Evolutionary conservation across 768 basidiomycete genomes (phyloP).

Genomic region (Leccinum subtestaceum): DNA sequence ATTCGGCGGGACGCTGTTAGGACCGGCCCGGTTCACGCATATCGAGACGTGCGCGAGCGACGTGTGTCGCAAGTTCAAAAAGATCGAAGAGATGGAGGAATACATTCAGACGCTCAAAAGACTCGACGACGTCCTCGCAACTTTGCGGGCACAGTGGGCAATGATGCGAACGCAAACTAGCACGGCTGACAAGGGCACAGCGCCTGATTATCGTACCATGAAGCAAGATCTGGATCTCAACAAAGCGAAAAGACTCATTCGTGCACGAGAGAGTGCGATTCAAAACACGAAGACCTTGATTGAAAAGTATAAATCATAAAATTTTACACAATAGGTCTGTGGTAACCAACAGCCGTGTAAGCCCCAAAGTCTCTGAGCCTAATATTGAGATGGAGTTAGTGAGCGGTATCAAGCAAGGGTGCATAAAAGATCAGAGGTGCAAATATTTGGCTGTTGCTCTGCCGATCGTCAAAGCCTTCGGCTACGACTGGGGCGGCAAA

Average conservation of each 20-base stretch:
- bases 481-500: constrained; percentile 79
- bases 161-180: neutral
- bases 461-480: constrained; percentile 58
- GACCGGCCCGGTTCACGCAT: constrained; percentile 72
- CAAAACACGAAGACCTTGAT: constrained; percentile 57
- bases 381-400: constrained; percentile 11
- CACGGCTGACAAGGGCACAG: constrained; percentile 14
- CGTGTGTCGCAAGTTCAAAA: constrained; percentile 67
- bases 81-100: constrained; percentile 66
- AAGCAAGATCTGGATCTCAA: constrained; percentile 46
- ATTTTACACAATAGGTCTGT: neutral
- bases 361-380: neutral
- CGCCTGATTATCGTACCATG: constrained; percentile 47
- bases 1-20: constrained; percentile 81
- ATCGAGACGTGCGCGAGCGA: constrained; percentile 74
- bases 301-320: constrained; percentile 33
- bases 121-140: constrained; percentile 58
- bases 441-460: constrained; percentile 67
- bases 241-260: constrained; percentile 65
- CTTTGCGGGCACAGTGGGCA: constrained; percentile 48
- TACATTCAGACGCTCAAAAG: constrained; percentile 51
- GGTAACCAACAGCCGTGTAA: constrained; percentile 5
- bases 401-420: neutral
- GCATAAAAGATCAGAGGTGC: constrained; percentile 51
- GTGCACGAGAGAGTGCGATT: constrained; percentile 68